These are phyloP conservation scores for Cinnamomum chago DNA, from an alignment of 164 flowering plant species.

Conservation along the genomic window DNA sequence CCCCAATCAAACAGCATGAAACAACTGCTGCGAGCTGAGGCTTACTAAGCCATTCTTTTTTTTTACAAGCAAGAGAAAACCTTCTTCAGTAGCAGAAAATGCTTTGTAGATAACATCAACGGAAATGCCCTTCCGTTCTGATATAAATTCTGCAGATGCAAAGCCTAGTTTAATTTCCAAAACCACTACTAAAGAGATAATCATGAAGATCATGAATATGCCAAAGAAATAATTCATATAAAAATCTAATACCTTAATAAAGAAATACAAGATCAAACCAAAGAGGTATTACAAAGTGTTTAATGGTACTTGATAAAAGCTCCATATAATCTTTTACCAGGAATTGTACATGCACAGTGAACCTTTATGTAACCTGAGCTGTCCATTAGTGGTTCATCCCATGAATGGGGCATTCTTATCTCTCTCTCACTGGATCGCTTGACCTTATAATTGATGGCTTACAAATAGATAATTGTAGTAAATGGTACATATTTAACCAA, in stretches of 20 bases:
- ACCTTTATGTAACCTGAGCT: too few relatives aligned
- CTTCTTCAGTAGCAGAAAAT: constrained; percentile 73
- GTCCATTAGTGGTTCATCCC: too few relatives aligned
- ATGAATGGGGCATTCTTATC: too few relatives aligned
- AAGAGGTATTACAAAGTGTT: too few relatives aligned
- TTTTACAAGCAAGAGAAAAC: constrained; percentile 56
- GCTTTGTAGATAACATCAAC: constrained; percentile 67
- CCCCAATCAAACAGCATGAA: constrained; percentile 87
- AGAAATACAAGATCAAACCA: too few relatives aligned
- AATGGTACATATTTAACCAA: too few relatives aligned
- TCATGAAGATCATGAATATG: neutral
- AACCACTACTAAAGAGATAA: neutral
- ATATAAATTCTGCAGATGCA: constrained; percentile 55
- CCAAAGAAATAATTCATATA: neutral
- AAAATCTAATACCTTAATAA: neutral
- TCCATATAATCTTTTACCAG: too few relatives aligned
- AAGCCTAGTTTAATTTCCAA: constrained; percentile 29
- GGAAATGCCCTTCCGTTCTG: constrained; percentile 61
- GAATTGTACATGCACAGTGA: too few relatives aligned
- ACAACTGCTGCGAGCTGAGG: constrained; percentile 92
- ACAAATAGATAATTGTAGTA: too few relatives aligned
- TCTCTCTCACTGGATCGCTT: too few relatives aligned
- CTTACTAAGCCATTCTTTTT: constrained; percentile 53
- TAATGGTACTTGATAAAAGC: too few relatives aligned
- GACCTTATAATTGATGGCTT: too few relatives aligned